Base-by-base conservation (phyloP, 1,284 basidiomycete genomes). In the Cutaneotrichosporon sp. region DNA sequence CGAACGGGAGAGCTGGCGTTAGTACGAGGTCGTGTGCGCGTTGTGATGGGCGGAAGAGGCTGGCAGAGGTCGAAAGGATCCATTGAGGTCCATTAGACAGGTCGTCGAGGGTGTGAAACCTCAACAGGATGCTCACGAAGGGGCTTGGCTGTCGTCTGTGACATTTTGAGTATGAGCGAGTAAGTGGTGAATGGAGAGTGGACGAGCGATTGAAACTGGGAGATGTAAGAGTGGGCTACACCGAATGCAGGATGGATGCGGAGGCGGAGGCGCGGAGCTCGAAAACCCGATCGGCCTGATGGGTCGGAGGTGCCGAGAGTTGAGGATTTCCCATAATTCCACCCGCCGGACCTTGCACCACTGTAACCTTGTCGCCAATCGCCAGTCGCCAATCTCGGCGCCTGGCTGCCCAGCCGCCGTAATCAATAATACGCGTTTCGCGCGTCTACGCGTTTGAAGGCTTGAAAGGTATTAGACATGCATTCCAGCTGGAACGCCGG, bases 1-100 rank as follows among this genome's bases (percentile, higher is more conserved):
- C 75, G 75, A 91, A 91, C 1, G 90, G 90, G 37, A 93, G 80
- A 29, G 46, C 46, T 49, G 37, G 19, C 11, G 46, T 49, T 16
- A 49, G 46, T 29, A 11, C 6, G 41, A 8, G 26, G 26, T 43
- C 26, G 41, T 27, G 41, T 14, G 41, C 16, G 35, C 17, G n/a
- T 7, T 6, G 17, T 20, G n/a, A 8, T 7, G 6, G 9, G 34
- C 9, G 29, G 29, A 31, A 10, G 34, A 7, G 14, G 34, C 9
- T 35, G 16, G 34, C 34, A n/a, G 34, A 16, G 34, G 16, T n/a
- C 10, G 29, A 14, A 14, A 35, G 16, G 34, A 11, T 16, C 34
- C 17, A 8, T 1, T 11, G 6, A n/a, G 34, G 17, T n/a, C n/a
- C n/a, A n/a, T n/a, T n/a, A n/a, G n/a, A n/a, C n/a, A n/a, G n/a